A percentile compares a stretch with the other conserved stretches of the same genome.
Conservation (phyloP, 1,139 yeast species). For the Debaryomyces nepalensis region DNA sequence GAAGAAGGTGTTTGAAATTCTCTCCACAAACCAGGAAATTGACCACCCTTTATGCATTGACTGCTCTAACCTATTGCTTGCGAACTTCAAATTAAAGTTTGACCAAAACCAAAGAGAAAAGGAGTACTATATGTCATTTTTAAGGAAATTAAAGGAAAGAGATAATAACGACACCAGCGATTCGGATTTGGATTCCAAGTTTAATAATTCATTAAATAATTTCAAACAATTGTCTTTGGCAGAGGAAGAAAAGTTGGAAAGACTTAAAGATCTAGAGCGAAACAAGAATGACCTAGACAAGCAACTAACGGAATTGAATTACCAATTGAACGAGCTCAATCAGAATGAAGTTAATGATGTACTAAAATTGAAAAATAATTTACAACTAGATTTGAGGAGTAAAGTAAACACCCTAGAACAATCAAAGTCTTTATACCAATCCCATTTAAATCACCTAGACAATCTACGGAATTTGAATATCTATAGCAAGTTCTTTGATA, state of each 20-base stretch:
- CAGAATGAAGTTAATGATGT: slow-evolving; percentile 48
- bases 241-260: slow-evolving; percentile 44
- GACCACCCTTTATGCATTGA: slow-evolving; percentile 89
- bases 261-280: slow-evolving; percentile 50
- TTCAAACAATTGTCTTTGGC: slow-evolving; percentile 35
- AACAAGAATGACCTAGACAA: slow-evolving; percentile 43
- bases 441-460: slow-evolving; percentile 67
- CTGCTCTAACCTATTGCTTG: slow-evolving; percentile 71
- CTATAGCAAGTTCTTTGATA: slow-evolving; percentile 78
- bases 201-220: slow-evolving; percentile 46
- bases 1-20: slow-evolving; percentile 62
- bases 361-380: slow-evolving; percentile 52
- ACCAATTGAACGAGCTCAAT: slow-evolving; percentile 44
- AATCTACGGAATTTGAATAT: slow-evolving; percentile 75
- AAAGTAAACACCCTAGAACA: slow-evolving; percentile 60
- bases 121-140: slow-evolving; percentile 74
- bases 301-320: slow-evolving; percentile 42
- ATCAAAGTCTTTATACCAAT: slow-evolving; percentile 63
- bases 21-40: slow-evolving; percentile 67
- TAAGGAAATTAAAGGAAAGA: slow-evolving; percentile 68
- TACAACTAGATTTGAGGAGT: slow-evolving; percentile 53
- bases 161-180: slow-evolving; percentile 20
- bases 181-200: slow-evolving; percentile 37
- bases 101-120: slow-evolving; percentile 79
- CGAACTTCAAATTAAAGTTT: slow-evolving; percentile 70